Evolutionary conservation across 2,329 filamentous ascomycete species (phyloP).

Genomic region (Zymoseptoria pseudotritici): DNA sequence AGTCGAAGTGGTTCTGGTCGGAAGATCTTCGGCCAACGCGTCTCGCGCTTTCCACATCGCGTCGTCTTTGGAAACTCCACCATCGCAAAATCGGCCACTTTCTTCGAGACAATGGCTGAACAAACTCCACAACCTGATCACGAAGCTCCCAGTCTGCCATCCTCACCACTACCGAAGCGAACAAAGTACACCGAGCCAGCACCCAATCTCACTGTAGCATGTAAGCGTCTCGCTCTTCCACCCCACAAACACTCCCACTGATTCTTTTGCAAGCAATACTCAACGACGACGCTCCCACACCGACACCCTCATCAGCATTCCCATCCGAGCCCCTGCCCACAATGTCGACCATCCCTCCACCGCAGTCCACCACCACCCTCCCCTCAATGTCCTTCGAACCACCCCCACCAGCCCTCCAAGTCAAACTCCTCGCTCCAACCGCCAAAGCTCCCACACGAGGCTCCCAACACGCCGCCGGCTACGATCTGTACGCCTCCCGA

Average conservation of each 20-base stretch:
- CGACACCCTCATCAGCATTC: constrained; percentile 23
- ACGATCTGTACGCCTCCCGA: constrained; percentile 76
- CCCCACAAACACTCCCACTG: constrained; percentile 1
- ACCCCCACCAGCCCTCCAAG: constrained; percentile 57
- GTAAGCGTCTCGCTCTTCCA: constrained; percentile 15
- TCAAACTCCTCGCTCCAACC: constrained; percentile 79
- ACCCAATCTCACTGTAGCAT: constrained; percentile 29
- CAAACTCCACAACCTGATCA: constrained; percentile 30
- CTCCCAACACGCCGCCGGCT: constrained; percentile 82
- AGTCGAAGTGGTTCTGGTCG: background rate
- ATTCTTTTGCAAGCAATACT: constrained; percentile 24
- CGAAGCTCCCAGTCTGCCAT: constrained; percentile 53
- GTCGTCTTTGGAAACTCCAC: background rate
- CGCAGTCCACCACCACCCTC: constrained; percentile 18
- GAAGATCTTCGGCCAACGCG: background rate
- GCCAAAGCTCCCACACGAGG: constrained; percentile 82
- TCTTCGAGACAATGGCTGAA: constrained; percentile 22
- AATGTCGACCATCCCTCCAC: constrained; percentile 16
- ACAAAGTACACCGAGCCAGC: constrained; percentile 55
- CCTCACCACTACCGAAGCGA: constrained; percentile 72
- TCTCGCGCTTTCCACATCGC: background rate
- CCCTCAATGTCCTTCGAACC: constrained; percentile 28
- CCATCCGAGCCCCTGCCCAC: constrained; percentile 18
- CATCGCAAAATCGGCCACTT: background rate
- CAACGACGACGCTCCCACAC: constrained; percentile 30